Evolutionary conservation across 2,329 filamentous ascomycete genomes (phyloP).

Genomic region (Fusarium hainanense): DNA sequence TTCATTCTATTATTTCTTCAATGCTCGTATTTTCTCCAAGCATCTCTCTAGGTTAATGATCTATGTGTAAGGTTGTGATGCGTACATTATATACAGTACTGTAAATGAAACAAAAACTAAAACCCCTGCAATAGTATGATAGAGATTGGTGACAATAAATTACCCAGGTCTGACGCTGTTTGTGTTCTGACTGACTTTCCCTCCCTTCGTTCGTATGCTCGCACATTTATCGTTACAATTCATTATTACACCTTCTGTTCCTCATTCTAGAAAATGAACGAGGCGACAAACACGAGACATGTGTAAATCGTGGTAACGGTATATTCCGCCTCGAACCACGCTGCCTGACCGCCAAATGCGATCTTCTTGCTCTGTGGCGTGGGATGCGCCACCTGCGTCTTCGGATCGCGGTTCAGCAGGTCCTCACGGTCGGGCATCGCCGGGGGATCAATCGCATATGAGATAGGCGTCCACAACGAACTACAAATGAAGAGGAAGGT

Average conservation of each 20-base stretch:
- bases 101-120: slow-evolving; percentile 1
- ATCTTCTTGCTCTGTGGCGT: slow-evolving; percentile 64
- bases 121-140: not conserved
- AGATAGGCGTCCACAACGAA: slow-evolving; percentile 68
- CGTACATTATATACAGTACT: slow-evolving; percentile 18
- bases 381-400: slow-evolving; percentile 65
- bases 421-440: slow-evolving; percentile 67
- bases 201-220: slow-evolving; percentile 1
- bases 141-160: not conserved
- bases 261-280: slow-evolving; percentile 47
- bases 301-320: slow-evolving; percentile 63
- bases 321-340: slow-evolving; percentile 68
- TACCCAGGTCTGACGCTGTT: not conserved
- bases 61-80: slow-evolving; percentile 12
- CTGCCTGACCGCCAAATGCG: slow-evolving; percentile 63
- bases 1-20: slow-evolving; percentile 26
- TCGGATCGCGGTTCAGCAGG: slow-evolving; percentile 64
- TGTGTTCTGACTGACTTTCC: not conserved
- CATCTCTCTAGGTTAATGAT: slow-evolving; percentile 4
- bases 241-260: slow-evolving; percentile 24
- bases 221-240: slow-evolving; percentile 43
- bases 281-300: slow-evolving; percentile 59
- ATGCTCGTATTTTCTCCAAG: not conserved
- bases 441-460: slow-evolving; percentile 71
- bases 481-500: slow-evolving; percentile 66